A percentile compares a stretch with the other conserved stretches of the same genome.
Conservation (phyloP, 352 stramenopile species). For the Pythium biforme region DNA sequence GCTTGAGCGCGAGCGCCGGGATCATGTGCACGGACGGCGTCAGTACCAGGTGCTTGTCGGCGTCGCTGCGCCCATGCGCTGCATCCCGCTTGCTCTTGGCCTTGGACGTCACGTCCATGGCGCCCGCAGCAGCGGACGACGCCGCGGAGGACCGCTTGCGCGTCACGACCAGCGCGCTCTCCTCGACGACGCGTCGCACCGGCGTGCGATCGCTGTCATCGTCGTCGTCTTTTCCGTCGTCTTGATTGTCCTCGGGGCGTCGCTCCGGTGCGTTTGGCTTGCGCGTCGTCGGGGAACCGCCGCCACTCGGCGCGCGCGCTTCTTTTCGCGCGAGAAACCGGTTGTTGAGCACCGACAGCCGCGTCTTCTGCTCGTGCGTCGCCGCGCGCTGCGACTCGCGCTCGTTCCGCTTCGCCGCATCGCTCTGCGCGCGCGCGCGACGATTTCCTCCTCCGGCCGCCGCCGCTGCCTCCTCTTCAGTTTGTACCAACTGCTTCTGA, state of each 20-base stretch:
- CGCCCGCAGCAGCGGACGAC: background rate
- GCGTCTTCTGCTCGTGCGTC: constrained; percentile 21
- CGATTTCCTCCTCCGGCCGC: too few species aligned
- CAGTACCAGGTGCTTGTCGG: constrained; percentile 7
- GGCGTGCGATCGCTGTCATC: background rate
- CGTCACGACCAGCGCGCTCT: constrained; percentile 21
- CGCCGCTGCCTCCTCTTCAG: background rate
- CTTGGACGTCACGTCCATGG: constrained; percentile 4
- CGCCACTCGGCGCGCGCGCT: constrained; percentile 9
- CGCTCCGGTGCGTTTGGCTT: background rate
- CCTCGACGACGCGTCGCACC: background rate
- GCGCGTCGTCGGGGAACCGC: background rate
- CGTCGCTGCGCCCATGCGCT: background rate
- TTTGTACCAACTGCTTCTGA: background rate
- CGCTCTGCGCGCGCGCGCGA: constrained; percentile 19
- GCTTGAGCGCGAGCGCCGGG: constrained; percentile 17
- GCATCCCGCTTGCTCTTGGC: background rate
- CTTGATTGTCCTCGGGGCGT: constrained; percentile 7
- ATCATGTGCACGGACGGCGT: constrained; percentile 23
- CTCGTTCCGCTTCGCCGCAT: constrained; percentile 36
- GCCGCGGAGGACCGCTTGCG: constrained; percentile 20
- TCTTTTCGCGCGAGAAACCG: constrained; percentile 45
- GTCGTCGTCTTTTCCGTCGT: background rate
- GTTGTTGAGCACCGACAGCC: constrained; percentile 40
- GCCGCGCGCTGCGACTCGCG: constrained; percentile 39